These are phyloP conservation scores for Ilex asprella DNA, from an alignment of 257 asterid species.

Conservation along the genomic window DNA sequence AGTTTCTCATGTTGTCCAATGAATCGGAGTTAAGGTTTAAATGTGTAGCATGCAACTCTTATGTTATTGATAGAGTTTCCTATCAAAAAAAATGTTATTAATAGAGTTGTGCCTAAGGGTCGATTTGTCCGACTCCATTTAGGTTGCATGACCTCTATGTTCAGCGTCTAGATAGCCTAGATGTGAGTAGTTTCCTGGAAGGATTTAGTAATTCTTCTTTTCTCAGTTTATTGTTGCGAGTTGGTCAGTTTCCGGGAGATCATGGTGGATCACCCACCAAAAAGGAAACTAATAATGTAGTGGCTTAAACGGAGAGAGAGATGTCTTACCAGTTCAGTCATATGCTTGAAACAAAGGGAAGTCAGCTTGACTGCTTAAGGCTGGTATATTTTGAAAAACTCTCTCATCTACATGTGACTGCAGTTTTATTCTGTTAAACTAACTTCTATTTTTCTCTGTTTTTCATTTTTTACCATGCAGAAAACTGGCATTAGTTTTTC, in stretches of 20 bases:
- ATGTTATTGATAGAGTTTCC: too few species aligned
- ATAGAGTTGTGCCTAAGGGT: too few species aligned
- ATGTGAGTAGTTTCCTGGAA: constrained; percentile 2
- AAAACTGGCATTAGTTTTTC: background rate
- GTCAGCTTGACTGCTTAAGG: background rate
- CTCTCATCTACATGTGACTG: background rate
- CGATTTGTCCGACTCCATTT: too few species aligned
- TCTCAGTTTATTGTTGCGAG: constrained; percentile 23
- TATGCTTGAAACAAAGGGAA: constrained; percentile 15
- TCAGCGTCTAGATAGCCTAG: background rate
- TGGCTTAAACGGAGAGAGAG: too few species aligned
- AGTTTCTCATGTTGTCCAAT: too few species aligned
- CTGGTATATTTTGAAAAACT: background rate
- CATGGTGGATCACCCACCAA: constrained; percentile 57
- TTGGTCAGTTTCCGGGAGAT: constrained; percentile 15
- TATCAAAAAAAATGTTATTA: too few species aligned
- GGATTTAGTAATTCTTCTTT: constrained; percentile 23
- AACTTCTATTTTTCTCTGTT: background rate
- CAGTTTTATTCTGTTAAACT: background rate
- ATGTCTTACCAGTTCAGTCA: background rate
- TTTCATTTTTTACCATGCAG: background rate
- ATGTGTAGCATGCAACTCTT: too few species aligned
- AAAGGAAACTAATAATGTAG: constrained; percentile 21
- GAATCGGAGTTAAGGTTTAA: too few species aligned
- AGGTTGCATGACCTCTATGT: too few species aligned